Evolutionary conservation across 1,284 basidiomycete genomes (phyloP), one percentile per base, ranked within the genome.

Genomic region (Pyrrhoderma lamaoense): DNA sequence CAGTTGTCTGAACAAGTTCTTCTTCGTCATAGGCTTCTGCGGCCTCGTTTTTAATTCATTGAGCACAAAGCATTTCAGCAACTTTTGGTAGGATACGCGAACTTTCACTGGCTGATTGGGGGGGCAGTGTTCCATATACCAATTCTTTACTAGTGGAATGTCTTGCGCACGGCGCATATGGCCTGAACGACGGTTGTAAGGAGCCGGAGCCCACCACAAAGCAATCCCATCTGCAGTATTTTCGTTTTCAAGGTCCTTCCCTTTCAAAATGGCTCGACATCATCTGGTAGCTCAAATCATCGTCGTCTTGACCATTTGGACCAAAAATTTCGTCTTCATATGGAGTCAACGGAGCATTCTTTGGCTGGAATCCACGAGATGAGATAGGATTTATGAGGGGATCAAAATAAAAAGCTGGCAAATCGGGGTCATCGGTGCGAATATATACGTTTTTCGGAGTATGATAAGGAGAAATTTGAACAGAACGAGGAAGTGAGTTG

Each of bases 391-490:
- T 97, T 69, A 99, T 95, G 57, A 98, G 80, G 0, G 96, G 95
- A 67, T 99, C 96, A 64, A 96, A 99, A 73, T 98, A 99, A 74
- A 99, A 99, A 0, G 96, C 93, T n/a, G 96, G 96, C 19, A 99
- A 77, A 69, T 99, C 94, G 34, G 96, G 96, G 65, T 99, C 95
- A 59, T 99, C 96, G 19, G 95, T 97, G 55, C 94, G 91, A 66
- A 99, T 97, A 70, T 96, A 99, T 52, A 99, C 92, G 61, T 91
- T 98, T 76, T 98, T 98, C 16, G 93, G 91, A 45, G 80, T 79
- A 66, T 99, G 96, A 67, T 99, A 99, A 4, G 85, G 77, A 16
- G 90, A 89, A 52, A 99, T 89, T 52, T 82, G 87, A 49, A 99
- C 93, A 18, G 93, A 92, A 38, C 96, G 90, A 49, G 96, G 96